A percentile compares a stretch with the other conserved stretches of the same genome.
Conservation (phyloP, 2,329 filamentous ascomycete species). For the Diaporthe batatas region DNA sequence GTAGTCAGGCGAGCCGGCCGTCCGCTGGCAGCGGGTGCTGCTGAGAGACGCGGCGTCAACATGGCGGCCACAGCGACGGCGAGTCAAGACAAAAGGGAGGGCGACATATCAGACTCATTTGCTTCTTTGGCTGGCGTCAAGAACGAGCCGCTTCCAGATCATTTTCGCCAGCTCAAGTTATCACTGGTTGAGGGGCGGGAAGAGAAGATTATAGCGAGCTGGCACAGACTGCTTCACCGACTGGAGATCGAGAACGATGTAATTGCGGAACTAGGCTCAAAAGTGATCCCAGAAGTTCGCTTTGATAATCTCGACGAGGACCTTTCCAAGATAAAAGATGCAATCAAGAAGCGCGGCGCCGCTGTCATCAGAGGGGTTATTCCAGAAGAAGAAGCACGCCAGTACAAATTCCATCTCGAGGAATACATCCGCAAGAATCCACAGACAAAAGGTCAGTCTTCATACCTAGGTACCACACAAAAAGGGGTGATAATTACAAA, state of each 20-base stretch:
- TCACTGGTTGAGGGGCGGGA: conserved; percentile 65
- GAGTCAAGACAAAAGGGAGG: conserved; percentile 61
- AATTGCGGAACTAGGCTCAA: conserved; percentile 59
- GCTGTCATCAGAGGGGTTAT: conserved; percentile 77
- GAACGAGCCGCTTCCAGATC: conserved; percentile 62
- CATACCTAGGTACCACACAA: too few relatives aligned
- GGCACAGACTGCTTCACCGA: conserved; percentile 61
- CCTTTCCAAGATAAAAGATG: conserved; percentile 54
- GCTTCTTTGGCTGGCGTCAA: conserved; percentile 67
- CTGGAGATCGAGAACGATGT: conserved; percentile 62
- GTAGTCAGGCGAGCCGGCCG: conserved; percentile 11
- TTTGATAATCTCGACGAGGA: conserved; percentile 60
- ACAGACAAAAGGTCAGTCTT: conserved; percentile 53
- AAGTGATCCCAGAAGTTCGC: conserved; percentile 66
- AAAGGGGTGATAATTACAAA: not conserved
- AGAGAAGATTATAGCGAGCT: conserved; percentile 60
- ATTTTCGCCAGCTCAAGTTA: conserved; percentile 70
- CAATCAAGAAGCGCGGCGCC: conserved; percentile 72
- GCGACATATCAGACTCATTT: conserved; percentile 74
- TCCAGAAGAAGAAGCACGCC: conserved; percentile 71
- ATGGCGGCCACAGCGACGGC: conserved; percentile 43
- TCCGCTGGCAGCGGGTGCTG: not conserved
- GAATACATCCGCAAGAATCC: conserved; percentile 76
- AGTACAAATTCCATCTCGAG: conserved; percentile 74
- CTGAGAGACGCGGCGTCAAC: conserved; percentile 13